Base-by-base conservation (phyloP, 2,329 filamentous ascomycete species). In the Claviceps sp. region DNA sequence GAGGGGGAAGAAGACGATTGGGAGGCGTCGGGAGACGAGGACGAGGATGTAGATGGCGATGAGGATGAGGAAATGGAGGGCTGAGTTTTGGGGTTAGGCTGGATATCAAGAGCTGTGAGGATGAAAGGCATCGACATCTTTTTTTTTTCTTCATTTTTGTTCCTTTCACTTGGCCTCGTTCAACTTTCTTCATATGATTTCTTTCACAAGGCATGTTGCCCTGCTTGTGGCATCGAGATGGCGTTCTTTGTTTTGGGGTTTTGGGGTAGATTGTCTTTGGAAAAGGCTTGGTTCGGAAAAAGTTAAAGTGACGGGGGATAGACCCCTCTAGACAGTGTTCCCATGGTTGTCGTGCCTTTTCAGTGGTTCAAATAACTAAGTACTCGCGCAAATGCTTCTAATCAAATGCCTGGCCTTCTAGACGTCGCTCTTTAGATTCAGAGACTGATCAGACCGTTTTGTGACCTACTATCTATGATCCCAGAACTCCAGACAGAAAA, bases 51-150 rank as follows among this genome's bases (percentile, higher is more conserved):
- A 39, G 61, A 51, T 61, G 73, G 72, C 1, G 74, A 72, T 13
- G 73, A 73, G 46, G 77, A 78, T 39, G 80, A 76, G 56, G 76
- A 64, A 66, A 85, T 81, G 82, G 70, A 70, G 55, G 71, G 51
- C 11, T 65, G 55, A 54, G 54, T n/a, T 16, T 47, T 8, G 19
- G 37, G 19, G 13, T 5, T 7, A 2, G 6, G 26, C 13, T 14
- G 30, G 10, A 2, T 38, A 37, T 11, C n/a, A n/a, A 37, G 6
- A 38, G 30, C 34, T 24, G 19, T 13, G 43, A 47, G 30, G 50
- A 37, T 40, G 43, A 22, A 34, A 34, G 30, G 10, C 10, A 34
- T 17, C 13, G 17, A 46, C 26, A 37, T 16, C 16, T 34, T 34
- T 34, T 46, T 30, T 24, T 24, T 14, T 30, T n/a, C 7, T 7